phyloP scores from a whole-genome alignment of 768 basidiomycete genomes.

The Mycena vulgaris region DNA sequence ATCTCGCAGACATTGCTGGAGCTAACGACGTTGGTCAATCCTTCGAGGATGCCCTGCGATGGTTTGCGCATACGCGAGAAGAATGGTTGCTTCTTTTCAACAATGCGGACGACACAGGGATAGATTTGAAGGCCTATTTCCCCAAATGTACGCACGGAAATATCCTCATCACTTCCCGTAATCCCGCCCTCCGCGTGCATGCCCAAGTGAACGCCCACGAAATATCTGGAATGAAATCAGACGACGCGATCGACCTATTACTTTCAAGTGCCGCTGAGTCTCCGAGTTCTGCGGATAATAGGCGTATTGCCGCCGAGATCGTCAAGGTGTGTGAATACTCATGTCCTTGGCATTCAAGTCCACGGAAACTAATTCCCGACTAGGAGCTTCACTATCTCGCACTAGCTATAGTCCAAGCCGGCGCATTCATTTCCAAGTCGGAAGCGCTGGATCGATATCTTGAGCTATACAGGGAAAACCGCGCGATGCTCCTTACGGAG shows the following conservation, averaged over 20 bases:
- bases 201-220: neutral
- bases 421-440: slow-evolving; percentile 7
- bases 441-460: neutral
- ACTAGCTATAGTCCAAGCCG: slow-evolving; percentile 6
- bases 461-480: neutral
- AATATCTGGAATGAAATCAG: neutral
- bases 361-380: neutral
- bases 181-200: neutral
- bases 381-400: slow-evolving; percentile 7
- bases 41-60: neutral
- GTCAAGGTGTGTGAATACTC: slow-evolving; percentile 9
- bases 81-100: slow-evolving; percentile 6
- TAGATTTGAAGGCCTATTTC: slow-evolving; percentile 7
- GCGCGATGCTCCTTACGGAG: neutral
- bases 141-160: slow-evolving; percentile 22
- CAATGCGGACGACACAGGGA: neutral
- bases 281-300: neutral
- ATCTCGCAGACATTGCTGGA: slow-evolving; percentile 6
- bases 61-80: neutral
- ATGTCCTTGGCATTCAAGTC: neutral
- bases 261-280: neutral
- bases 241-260: neutral
- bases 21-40: neutral
- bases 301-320: neutral
- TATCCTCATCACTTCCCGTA: slow-evolving; percentile 27